These are phyloP conservation scores for Sugiyamaella lignohabitans DNA, from an alignment of 805 yeast genomes.

Conservation along the genomic window DNA sequence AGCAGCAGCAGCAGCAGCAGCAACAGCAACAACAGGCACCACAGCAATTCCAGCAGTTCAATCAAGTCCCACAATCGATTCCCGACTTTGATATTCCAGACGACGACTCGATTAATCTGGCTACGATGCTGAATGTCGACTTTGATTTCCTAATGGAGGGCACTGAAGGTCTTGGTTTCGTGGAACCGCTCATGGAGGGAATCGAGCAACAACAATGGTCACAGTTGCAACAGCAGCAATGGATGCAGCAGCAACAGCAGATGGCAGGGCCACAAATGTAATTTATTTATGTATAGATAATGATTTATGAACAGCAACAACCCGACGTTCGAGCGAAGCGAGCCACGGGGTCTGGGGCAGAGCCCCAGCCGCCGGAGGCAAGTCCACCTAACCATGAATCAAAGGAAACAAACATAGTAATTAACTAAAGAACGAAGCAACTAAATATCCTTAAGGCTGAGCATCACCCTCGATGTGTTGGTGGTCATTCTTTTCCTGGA, in stretches of 20 bases:
- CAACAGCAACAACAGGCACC: background rate
- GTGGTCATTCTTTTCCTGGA: slow-evolving; percentile 9
- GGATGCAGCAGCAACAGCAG: background rate
- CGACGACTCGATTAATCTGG: slow-evolving; percentile 5
- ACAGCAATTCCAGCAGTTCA: background rate
- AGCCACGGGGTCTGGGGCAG: too few species aligned
- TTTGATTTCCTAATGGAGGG: slow-evolving; percentile 28
- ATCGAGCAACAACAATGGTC: slow-evolving; percentile 23
- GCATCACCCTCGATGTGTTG: slow-evolving; percentile 4
- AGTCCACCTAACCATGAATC: too few species aligned
- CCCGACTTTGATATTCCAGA: background rate
- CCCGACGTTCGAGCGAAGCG: too few species aligned
- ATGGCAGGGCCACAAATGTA: slow-evolving; percentile 1
- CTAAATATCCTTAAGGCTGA: too few species aligned
- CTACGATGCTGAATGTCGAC: slow-evolving; percentile 22
- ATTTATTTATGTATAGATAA: too few species aligned
- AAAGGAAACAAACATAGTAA: too few species aligned
- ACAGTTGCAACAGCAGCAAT: slow-evolving; percentile 11
- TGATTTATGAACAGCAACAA: too few species aligned
- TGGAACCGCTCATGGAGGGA: slow-evolving; percentile 27
- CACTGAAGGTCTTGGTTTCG: slow-evolving; percentile 27
- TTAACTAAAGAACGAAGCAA: too few species aligned
- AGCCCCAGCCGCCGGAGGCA: too few species aligned
- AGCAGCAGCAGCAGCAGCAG: background rate
- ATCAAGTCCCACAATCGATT: background rate